Conservation (phyloP, 352 stramenopile species). For the Plasmopara viticola region DNA sequence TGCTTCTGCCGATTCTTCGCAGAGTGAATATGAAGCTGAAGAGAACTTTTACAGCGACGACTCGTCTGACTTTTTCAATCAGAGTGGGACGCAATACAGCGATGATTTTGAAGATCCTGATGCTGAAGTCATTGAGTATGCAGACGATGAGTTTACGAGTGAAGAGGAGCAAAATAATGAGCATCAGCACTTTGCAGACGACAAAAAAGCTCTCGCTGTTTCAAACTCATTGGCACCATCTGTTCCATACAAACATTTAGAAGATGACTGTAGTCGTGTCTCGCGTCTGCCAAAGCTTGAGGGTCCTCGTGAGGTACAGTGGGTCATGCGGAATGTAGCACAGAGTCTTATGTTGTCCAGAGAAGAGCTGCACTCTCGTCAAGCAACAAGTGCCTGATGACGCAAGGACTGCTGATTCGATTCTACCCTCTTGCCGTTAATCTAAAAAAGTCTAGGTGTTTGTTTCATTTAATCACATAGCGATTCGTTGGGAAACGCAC, state of each 20-base stretch:
- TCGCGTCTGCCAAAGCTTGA: slow-evolving; percentile 19
- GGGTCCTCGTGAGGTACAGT: slow-evolving; percentile 52
- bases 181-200: not conserved
- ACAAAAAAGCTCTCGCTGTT: slow-evolving; percentile 3
- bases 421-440: slow-evolving; percentile 1
- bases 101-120: slow-evolving; percentile 78
- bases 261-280: slow-evolving; percentile 8
- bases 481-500: slow-evolving; percentile 49
- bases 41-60: slow-evolving; percentile 85
- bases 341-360: slow-evolving; percentile 60
- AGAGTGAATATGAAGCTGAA: slow-evolving; percentile 69
- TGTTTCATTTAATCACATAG: not conserved
- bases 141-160: slow-evolving; percentile 50
- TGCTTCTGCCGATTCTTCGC: slow-evolving; percentile 40
- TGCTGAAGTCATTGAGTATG: slow-evolving; percentile 75
- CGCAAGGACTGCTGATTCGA: not conserved
- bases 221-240: slow-evolving; percentile 10
- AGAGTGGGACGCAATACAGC: slow-evolving; percentile 69
- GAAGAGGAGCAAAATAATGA: slow-evolving; percentile 21
- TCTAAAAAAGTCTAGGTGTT: not conserved
- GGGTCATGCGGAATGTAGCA: slow-evolving; percentile 68
- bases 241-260: slow-evolving; percentile 8
- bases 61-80: slow-evolving; percentile 59
- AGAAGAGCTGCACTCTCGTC: slow-evolving; percentile 29
- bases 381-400: slow-evolving; percentile 10